Base-by-base conservation (phyloP, 371 early-diverging fungal genomes). In the Nematocida displodere region DNA sequence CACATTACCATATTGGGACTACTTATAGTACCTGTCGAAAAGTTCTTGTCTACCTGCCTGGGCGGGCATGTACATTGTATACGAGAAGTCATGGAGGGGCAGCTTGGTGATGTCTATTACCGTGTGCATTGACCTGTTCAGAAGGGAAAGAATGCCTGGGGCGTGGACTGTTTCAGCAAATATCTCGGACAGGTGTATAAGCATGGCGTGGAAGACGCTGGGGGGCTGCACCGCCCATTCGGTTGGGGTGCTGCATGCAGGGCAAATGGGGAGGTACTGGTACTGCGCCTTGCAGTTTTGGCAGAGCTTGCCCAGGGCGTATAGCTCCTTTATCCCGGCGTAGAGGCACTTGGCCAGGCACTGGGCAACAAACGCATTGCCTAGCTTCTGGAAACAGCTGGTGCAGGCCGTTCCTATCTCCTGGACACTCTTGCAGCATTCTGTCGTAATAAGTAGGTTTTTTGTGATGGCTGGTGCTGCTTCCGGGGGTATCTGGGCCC, bases 341-440 rank as follows among this genome's bases (percentile, higher is more conserved):
- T 62, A n/a, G 13, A 84, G 2, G 54, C 77, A 64, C 26, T 54
- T 37, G n/a, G 26, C 22, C 15, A 80, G 49, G 24, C 61, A 76
- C 0, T 71, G 49, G 17, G 68, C 48, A 39, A 79, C 76, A 56
- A 79, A 82, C 24, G 15, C 17, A 8, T 48, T 37, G 22, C 46
- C 24, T 24, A 81, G 64, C 20, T 36, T 20, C 28, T 54, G 55
- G 1, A 53, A 56, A 53, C 85, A 85, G 44, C 53, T 68, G 2
- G 1, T 24, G 61, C 85, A 85, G 7, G 28, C n/a, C 1, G 11
- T 2, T 22, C 26, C 15, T n/a, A 76, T 50, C 28, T 33, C 36
- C 49, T 82, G 83, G 20, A 39, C 7, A 39, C 37, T 24, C n/a
- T 78, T 31, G 64, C 85, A 85, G 58, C 85, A 85, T 20, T 37